A percentile compares a stretch with the other conserved stretches of the same genome.
Conservation (phyloP, 139 green algal species). For the Picochlorum sp. region DNA sequence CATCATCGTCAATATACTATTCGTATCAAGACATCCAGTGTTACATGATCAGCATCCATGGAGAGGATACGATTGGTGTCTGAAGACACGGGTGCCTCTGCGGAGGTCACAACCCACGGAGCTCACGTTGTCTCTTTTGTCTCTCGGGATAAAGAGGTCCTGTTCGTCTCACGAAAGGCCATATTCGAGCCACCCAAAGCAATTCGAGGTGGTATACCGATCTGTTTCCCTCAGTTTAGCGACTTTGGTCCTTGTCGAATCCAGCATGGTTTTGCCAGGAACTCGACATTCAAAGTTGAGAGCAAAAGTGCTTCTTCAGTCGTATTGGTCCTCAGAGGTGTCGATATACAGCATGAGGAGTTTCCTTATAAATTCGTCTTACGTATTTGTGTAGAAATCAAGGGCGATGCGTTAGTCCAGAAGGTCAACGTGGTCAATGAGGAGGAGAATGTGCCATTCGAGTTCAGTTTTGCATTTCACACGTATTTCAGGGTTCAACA, state of each 20-base stretch:
- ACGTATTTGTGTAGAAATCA: background rate
- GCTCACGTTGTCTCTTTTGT: slow-evolving; percentile 59
- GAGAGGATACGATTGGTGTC: no score
- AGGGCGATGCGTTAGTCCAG: background rate
- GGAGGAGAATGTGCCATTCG: slow-evolving; percentile 17
- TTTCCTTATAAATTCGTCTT: slow-evolving; percentile 41
- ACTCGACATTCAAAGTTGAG: slow-evolving; percentile 46
- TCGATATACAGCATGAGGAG: slow-evolving; percentile 3
- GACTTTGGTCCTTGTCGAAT: slow-evolving; percentile 53
- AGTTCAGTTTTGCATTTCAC: slow-evolving; percentile 72
- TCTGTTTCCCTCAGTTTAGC: slow-evolving; percentile 85
- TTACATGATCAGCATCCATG: no score
- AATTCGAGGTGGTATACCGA: slow-evolving; percentile 71
- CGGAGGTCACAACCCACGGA: slow-evolving; percentile 53
- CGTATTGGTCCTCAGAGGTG: slow-evolving; percentile 19
- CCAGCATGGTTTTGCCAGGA: slow-evolving; percentile 81
- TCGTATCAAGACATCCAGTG: no score
- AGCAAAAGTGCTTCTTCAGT: slow-evolving; percentile 1
- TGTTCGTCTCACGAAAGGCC: slow-evolving; percentile 42
- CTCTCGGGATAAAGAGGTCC: background rate
- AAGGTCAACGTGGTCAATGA: background rate
- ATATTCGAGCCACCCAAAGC: slow-evolving; percentile 78
- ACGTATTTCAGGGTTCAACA: slow-evolving; percentile 63
- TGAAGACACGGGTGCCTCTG: background rate
- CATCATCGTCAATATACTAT: no score